Base-by-base conservation (phyloP, 2,329 filamentous ascomycete species). In the Microdochium paspali region DNA sequence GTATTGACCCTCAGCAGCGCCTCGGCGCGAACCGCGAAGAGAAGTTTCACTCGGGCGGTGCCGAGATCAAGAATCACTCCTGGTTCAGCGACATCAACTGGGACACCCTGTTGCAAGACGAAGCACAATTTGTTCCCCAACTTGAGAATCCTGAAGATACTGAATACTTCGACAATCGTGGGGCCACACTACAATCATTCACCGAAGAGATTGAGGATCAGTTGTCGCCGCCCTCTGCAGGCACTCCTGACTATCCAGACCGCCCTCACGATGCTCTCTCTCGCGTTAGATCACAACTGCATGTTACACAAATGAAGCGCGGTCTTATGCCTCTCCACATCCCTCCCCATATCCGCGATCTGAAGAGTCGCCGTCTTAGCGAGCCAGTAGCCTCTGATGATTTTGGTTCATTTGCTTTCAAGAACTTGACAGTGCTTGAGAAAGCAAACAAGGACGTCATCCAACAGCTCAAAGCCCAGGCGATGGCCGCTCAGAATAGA, bases 381-480 rank as follows among this genome's bases (percentile, higher is more conserved):
- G 93, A 98, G 65, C 93, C 93, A 1, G 82, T 91, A 15, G 79
- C 82, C 26, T 77, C 84, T 1, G 93, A 98, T 63, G 94, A 98
- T 62, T 98, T 98, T 71, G 93, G 93, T 26, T 90, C 82, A 52
- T 98, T 98, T 66, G 82, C 89, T 32, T 98, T 95, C 74, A 98
- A 98, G 70, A 98, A 98, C 58, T 70, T 98, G 44, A 90, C 91
- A 0, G 91, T 97, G 20, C 74, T 98, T 18, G 93, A 97, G 59
- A 97, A 96, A 65, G 93, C 93, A 47, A 98, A 98, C 67, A 98
- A 98, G 63, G 93, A 98, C 58, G 90, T 97, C 25, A 95, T 98
- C 26, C 90, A 97, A 58, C 97, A 97, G 64, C 73, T 98, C 49
- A 84, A 90, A 10, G 89, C 90, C 21, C 90, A 97, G 65, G 90